A percentile compares a stretch with the other conserved stretches of the same genome.
Conservation (phyloP, 805 yeast genomes). For the Hanseniaspora jakobsenii region DNA sequence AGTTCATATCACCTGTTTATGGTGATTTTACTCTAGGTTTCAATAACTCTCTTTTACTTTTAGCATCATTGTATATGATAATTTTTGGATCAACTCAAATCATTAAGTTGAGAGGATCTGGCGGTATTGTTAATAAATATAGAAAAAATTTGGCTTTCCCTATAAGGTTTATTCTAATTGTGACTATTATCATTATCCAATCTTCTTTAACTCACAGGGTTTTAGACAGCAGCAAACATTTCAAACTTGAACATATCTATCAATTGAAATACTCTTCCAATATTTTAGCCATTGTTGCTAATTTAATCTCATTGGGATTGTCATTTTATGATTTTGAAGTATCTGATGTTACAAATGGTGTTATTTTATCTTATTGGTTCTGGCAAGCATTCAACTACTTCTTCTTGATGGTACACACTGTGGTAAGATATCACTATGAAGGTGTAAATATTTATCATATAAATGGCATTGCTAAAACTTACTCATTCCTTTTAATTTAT, state of each 20-base stretch:
- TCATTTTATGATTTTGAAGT: slow-evolving; percentile 66
- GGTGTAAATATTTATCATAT: slow-evolving; percentile 23
- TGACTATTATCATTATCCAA: slow-evolving; percentile 26
- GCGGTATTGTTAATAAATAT: slow-evolving; percentile 26
- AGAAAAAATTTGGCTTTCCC: slow-evolving; percentile 31
- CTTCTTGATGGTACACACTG: slow-evolving; percentile 33
- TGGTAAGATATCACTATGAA: slow-evolving; percentile 28
- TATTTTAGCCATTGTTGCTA: background rate
- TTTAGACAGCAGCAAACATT: slow-evolving; percentile 22
- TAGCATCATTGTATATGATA: slow-evolving; percentile 34
- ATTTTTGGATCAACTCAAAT: slow-evolving; percentile 33
- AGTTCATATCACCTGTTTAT: slow-evolving; percentile 28
- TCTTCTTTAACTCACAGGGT: slow-evolving; percentile 17
- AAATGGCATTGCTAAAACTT: slow-evolving; percentile 22
- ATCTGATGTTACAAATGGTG: slow-evolving; percentile 51
- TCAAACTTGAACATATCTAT: slow-evolving; percentile 18
- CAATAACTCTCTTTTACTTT: slow-evolving; percentile 38
- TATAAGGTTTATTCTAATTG: slow-evolving; percentile 28
- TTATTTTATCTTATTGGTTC: slow-evolving; percentile 66
- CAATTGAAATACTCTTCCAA: slow-evolving; percentile 32
- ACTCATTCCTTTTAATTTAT: slow-evolving; percentile 27
- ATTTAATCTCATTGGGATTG: slow-evolving; percentile 39
- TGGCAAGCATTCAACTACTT: slow-evolving; percentile 38
- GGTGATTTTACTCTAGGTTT: slow-evolving; percentile 53
- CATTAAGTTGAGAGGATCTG: slow-evolving; percentile 19